Base-by-base conservation (phyloP, 768 basidiomycete species). In the Agaricus subrufescens region DNA sequence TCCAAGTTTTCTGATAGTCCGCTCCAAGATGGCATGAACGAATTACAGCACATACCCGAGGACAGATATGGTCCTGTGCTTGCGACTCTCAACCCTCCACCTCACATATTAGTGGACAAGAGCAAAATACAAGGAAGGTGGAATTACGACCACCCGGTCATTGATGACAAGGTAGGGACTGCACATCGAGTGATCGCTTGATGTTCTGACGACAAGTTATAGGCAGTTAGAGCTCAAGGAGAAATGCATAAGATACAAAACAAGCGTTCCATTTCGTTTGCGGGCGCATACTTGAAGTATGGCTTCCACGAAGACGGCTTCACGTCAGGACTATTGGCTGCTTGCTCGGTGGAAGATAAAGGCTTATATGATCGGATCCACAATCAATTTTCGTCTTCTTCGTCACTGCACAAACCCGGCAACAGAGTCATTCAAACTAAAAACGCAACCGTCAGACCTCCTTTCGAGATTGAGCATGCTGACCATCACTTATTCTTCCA, bases 241-340 rank as follows among this genome's bases (percentile, higher is more conserved):
- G 71, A 73, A 26, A 77, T 89, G 65, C 65, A 66, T 48, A 65
- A 63, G 14, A 90, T 90, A 54, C 88, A 91, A 68, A 80, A 81
- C 62, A 76, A 63, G 46, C 77, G 85, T 8, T 78, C 79, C 3
- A 78, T 89, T 60, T 77, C 84, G 7, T 87, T 77, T 63, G 86
- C 79, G 1, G 86, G 87, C 9, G 89, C 89, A 26, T 91, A 85
- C 74, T 76, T 84, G 45, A 81, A 81, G 55, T 90, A 89, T 62
- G 89, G 88, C 15, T 90, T 91, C 75, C 89, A 92, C 69, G 88
- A 91, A 69, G 90, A 90, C 63, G 87, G 85, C 2, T 89, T 89
- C 61, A 76, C 76, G 0, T 75, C 75, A 1, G 77, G 77, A 3
- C 63, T 79, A 2, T 65, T 68, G 5, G 77, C 75, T 9, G 73